phyloP scores from a whole-genome alignment of 176 grass and related monocot species.

The Eragrostis nindensis region DNA sequence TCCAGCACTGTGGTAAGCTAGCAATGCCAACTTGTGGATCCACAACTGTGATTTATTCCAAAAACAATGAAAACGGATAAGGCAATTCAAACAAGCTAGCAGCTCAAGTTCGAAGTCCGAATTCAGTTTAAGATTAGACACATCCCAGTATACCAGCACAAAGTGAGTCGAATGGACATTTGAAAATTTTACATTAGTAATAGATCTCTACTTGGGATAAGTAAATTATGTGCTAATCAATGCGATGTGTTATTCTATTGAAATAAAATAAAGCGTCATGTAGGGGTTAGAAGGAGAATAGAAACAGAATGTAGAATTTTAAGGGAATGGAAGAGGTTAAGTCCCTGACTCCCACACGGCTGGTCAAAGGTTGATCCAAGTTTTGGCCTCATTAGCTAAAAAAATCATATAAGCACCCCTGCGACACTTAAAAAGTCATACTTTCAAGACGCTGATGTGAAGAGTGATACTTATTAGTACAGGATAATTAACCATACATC shows the following conservation, averaged over 20 bases:
- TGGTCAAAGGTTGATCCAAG: slow-evolving; percentile 35
- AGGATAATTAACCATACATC: neutral
- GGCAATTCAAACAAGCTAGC: neutral
- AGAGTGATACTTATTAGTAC: neutral
- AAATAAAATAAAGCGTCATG: slow-evolving; percentile 36
- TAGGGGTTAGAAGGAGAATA: slow-evolving; percentile 64
- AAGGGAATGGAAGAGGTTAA: slow-evolving; percentile 37
- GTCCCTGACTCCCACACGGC: slow-evolving; percentile 47
- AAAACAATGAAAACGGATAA: neutral
- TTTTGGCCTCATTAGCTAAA: neutral
- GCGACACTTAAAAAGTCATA: neutral
- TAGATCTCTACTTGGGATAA: slow-evolving; percentile 32
- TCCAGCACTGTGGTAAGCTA: neutral
- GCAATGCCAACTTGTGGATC: neutral
- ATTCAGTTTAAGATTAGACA: slow-evolving; percentile 25
- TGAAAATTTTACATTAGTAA: slow-evolving; percentile 24
- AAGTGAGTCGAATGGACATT: slow-evolving; percentile 38
- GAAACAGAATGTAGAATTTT: slow-evolving; percentile 57
- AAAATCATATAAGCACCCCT: slow-evolving; percentile 17
- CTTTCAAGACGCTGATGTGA: neutral
- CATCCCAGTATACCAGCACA: slow-evolving; percentile 14
- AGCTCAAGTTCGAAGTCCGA: slow-evolving; percentile 14
- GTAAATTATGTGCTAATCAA: slow-evolving; percentile 54
- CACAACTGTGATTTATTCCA: neutral
- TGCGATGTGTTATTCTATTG: neutral